These are phyloP conservation scores for Platanthera guangdongensis DNA, from an alignment of 106 monocot species.

Conservation along the genomic window DNA sequence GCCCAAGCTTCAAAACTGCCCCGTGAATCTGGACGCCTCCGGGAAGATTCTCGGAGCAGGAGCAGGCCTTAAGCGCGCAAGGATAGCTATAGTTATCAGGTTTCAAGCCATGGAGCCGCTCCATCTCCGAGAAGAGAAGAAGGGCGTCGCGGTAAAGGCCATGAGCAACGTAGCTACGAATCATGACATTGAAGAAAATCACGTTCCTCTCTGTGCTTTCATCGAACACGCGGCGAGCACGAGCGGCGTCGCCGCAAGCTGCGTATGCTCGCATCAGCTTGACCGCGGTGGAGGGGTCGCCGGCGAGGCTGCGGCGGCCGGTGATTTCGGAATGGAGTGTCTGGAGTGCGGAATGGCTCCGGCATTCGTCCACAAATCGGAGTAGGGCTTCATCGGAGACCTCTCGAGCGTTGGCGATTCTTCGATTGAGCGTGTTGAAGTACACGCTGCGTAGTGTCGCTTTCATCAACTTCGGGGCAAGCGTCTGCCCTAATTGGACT, in stretches of 20 bases:
- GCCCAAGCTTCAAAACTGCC: constrained; percentile 33
- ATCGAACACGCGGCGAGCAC: constrained; percentile 64
- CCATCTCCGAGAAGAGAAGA: constrained; percentile 37
- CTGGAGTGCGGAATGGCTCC: constrained; percentile 19
- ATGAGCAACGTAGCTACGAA: constrained; percentile 58
- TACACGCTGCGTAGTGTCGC: neutral
- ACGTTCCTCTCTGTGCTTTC: constrained; percentile 22
- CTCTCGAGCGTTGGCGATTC: neutral
- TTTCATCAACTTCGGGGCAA: neutral
- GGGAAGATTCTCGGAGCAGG: constrained; percentile 16
- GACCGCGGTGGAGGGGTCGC: constrained; percentile 36
- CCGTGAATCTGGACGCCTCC: constrained; percentile 43
- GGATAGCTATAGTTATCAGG: constrained; percentile 72
- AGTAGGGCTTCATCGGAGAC: constrained; percentile 11
- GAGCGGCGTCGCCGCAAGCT: constrained; percentile 30
- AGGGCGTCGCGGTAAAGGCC: constrained; percentile 38
- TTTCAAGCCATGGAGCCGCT: neutral
- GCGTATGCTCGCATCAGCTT: constrained; percentile 74
- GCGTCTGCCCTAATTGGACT: too few species aligned
- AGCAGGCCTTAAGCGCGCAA: constrained; percentile 65
- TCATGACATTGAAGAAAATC: constrained; percentile 85
- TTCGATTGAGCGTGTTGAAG: neutral
- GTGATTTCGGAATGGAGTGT: constrained; percentile 32
- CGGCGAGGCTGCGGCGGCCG: constrained; percentile 19
- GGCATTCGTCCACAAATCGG: constrained; percentile 37